A percentile compares a stretch with the other conserved stretches of the same genome.
Evolutionary conservation across 1,139 yeast species (phyloP).

Genomic region (Pichiaceae sp.): DNA sequence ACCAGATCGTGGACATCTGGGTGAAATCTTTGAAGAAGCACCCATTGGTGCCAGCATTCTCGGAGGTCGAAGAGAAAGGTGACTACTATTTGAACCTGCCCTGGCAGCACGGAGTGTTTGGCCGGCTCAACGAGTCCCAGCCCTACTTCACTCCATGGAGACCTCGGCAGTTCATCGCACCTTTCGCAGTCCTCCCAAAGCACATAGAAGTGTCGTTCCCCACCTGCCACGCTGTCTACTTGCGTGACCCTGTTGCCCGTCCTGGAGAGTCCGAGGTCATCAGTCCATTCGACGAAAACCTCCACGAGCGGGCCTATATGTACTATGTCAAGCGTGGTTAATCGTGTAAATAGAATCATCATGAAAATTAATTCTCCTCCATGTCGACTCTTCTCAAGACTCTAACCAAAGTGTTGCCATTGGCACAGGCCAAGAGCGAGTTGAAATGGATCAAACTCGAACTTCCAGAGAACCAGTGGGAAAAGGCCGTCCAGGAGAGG

Average conservation of each 20-base stretch:
- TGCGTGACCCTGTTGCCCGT: slow-evolving; percentile 94
- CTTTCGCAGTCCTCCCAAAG: slow-evolving; percentile 85
- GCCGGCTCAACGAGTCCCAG: slow-evolving; percentile 68
- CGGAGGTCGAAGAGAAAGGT: slow-evolving; percentile 54
- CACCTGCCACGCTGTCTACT: slow-evolving; percentile 90
- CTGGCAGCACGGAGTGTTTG: slow-evolving; percentile 72
- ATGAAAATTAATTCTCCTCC: too few relatives aligned
- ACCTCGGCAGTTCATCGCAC: slow-evolving; percentile 88
- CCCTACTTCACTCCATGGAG: slow-evolving; percentile 95
- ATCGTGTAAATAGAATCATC: slow-evolving; percentile 4
- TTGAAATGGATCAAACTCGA: slow-evolving; percentile 41
- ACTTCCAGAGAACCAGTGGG: slow-evolving; percentile 26
- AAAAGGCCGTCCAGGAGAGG: slow-evolving; percentile 29
- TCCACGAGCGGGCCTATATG: slow-evolving; percentile 94
- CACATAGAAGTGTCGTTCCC: slow-evolving; percentile 85
- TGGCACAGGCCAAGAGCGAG: slow-evolving; percentile 31
- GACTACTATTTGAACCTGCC: slow-evolving; percentile 49
- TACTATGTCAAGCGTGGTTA: slow-evolving; percentile 78
- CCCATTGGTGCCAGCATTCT: slow-evolving; percentile 29
- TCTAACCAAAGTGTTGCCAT: slow-evolving; percentile 9
- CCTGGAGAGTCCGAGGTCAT: slow-evolving; percentile 97
- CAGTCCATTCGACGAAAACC: slow-evolving; percentile 75
- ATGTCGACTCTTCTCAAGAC: slow-evolving; percentile 3
- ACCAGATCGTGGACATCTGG: slow-evolving; percentile 33
- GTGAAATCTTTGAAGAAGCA: slow-evolving; percentile 43